Conservation (phyloP, 2,329 filamentous ascomycete species). For the Phyllosticta citrichinensis region DNA sequence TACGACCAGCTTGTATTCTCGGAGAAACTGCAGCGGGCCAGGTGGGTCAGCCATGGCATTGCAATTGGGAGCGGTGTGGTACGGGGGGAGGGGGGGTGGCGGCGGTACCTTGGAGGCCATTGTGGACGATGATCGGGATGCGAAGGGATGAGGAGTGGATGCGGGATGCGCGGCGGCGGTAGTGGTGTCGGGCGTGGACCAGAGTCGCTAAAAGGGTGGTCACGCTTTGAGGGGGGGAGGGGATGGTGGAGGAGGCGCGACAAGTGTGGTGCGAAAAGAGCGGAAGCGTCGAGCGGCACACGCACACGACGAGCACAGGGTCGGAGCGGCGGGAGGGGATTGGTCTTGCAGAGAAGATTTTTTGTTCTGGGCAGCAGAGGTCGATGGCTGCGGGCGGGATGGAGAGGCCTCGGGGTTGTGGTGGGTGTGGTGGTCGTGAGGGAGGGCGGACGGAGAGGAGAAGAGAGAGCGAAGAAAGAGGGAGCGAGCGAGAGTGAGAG, state of each 20-base stretch:
- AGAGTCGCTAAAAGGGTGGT: constrained; percentile 8
- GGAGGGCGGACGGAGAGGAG: neutral
- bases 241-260: constrained; percentile 5
- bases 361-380: neutral
- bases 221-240: constrained; percentile 7
- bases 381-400: neutral
- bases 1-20: constrained; percentile 60
- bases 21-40: constrained; percentile 34
- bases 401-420: neutral
- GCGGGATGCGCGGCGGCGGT: neutral
- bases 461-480: constrained; percentile 3
- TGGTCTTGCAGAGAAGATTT: neutral
- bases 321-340: neutral
- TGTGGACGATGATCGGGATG: constrained; percentile 11
- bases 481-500: neutral
- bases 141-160: neutral
- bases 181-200: constrained; percentile 5
- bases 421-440: neutral
- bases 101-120: constrained; percentile 29
- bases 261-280: constrained; percentile 4
- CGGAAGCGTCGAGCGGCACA: constrained; percentile 1
- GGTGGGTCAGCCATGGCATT: constrained; percentile 17
- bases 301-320: neutral
- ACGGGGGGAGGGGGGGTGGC: neutral
- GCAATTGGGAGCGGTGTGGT: neutral